Base-by-base conservation (phyloP, 306 rosid species). In the Prunus fruticosa region DNA sequence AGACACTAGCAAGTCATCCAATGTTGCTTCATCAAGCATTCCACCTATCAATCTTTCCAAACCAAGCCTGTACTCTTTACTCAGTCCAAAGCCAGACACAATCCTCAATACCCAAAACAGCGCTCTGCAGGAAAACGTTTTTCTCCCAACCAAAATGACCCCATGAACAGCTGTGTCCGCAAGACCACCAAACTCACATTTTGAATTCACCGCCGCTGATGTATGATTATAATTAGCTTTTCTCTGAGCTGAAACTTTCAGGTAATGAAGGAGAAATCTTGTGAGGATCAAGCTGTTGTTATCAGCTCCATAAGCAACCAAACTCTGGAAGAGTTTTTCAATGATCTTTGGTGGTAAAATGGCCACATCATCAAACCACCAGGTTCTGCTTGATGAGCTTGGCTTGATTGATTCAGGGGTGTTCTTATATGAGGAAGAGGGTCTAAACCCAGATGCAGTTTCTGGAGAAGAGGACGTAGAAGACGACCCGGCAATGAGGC, bases 281-380 rank as follows among this genome's bases (percentile, higher is more conserved):
- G 97, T 89, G 73, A 92, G 71, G 64, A 83, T 45, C 76, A 83
- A 73, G 82, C 82, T 89, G 81, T 79, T 84, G 63, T 90, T 90
- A 6, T 79, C 82, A 38, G 52, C 69, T 53, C 75, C 87, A 46
- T 78, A 87, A 38, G 87, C 85, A 38, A 87, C 92, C 73, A 86
- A 71, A 25, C 78, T 72, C 27, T 77, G 74, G 34, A 90, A 69
- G 23, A 93, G 74, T 71, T 77, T 90, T 64, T 83, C 93, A 75
- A 93, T 85, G 41, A 93, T 84, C 76, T 80, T 79, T 46, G 90
- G 93, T 2, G 93, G 83, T 32, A 92, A 84, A 75, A 74, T 47
- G 41, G 91, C 61, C 83, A 93, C 74, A 70, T 93, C 98, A 34
- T 90, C 79, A 73, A 90, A 90, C 98, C 98, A 93, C 96, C 96